Conservation (phyloP, 192 early-diverging fungal species). For the Powellomyces hirtus region DNA sequence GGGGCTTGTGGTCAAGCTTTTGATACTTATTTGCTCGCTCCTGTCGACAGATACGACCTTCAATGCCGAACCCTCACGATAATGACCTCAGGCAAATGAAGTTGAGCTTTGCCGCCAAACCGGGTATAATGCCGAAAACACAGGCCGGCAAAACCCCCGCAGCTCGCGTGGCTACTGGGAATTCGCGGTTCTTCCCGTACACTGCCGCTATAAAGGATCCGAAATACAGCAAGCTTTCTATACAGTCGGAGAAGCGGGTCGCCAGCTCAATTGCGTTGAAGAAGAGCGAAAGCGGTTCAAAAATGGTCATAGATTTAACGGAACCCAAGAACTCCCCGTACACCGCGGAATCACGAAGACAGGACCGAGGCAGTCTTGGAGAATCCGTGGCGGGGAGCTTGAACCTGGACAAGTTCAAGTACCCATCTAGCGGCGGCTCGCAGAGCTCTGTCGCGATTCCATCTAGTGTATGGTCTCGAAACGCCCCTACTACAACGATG, state of each 20-base stretch:
- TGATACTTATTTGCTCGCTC: too few species aligned
- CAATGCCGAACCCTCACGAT: slow-evolving; percentile 15
- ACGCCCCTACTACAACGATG: slow-evolving; percentile 2
- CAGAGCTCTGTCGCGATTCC: background rate
- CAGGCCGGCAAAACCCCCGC: background rate
- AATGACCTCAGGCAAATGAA: background rate
- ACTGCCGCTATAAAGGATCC: background rate
- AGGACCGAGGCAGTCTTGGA: background rate
- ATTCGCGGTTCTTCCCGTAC: background rate
- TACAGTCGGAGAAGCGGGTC: too few species aligned
- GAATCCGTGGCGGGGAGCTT: background rate
- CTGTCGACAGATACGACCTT: too few species aligned
- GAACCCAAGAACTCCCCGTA: background rate
- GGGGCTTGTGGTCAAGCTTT: too few species aligned
- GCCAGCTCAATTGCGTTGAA: background rate
- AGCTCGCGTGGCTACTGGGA: background rate
- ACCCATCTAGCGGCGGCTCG: background rate
- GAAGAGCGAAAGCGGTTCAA: slow-evolving; percentile 21
- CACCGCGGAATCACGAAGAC: background rate
- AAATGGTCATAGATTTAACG: slow-evolving; percentile 25
- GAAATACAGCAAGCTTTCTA: background rate
- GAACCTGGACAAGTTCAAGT: background rate
- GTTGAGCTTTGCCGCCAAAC: background rate
- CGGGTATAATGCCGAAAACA: background rate
- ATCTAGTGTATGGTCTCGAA: background rate